Evolutionary conservation across 2,329 filamentous ascomycete genomes (phyloP), one percentile per base, ranked within the genome.

Genomic region (Aspergillus luchuensis): DNA sequence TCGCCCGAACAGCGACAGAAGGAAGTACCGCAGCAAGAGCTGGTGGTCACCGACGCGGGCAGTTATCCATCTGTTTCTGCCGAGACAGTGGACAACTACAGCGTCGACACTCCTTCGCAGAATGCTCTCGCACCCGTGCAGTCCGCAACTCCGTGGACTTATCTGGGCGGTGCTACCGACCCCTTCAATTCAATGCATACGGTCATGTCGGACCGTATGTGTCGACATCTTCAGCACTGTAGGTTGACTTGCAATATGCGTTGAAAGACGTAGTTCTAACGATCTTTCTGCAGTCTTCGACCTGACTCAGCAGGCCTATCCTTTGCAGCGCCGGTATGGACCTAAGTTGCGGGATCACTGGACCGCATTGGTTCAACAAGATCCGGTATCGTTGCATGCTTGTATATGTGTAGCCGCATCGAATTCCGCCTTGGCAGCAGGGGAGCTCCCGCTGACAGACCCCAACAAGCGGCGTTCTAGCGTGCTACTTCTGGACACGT

Each of bases 371-470:
- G 71, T 76, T 13, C 74, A 71, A 58, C 68, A 68, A 4, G 74
- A 75, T 45, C 75, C 75, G 8, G 74, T 74, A 10, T 71, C 71
- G 36, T 61, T 78, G 13, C 74, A 77, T 58, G 74, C 75, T 7
- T 69, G 67, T 52, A 77, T 78, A 52, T 77, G 75, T 56, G 73
- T 76, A 60, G 71, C 73, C 3, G 71, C 74, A 7, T 76, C 75
- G 10, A 76, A 76, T 58, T 67, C 70, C 8, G 74, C 75, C 6
- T 68, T 78, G 63, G 59, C 63, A 25, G 59, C 66, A 5, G 75
- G 75, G 2, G 72, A 74, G 21, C 67, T 77, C 17, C 74, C 74
- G 3, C 60, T 76, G 6, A 67, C 67, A 28, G 74, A 77, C 55
- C 69, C 73, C 4, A 70, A 63, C 15, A 71, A 73, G 47, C 68